Percentiles rank a stretch among this genome's conserved stretches.
These are phyloP conservation scores for Terana coerulea DNA, from an alignment of 768 basidiomycete genomes.

Conservation along the genomic window DNA sequence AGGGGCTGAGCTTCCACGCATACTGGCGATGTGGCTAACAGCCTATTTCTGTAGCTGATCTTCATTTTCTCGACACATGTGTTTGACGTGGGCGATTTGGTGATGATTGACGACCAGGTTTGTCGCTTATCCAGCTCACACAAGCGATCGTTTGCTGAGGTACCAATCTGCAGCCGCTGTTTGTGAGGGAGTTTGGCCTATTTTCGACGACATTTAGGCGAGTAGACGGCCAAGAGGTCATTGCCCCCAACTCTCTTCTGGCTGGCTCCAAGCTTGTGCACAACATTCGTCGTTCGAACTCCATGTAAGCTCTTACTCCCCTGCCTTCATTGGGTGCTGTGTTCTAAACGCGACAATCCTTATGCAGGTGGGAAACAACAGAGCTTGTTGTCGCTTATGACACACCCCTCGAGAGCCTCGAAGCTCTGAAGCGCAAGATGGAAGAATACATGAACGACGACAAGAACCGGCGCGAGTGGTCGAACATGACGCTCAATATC, in stretches of 20 bases:
- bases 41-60: constrained; percentile 50
- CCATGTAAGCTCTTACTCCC: constrained; percentile 49
- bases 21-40: neutral
- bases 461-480: constrained; percentile 73
- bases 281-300: constrained; percentile 70
- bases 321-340: neutral
- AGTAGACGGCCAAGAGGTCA: constrained; percentile 78
- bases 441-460: constrained; percentile 46
- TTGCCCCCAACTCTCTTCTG: constrained; percentile 73
- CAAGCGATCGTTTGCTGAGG: constrained; percentile 16
- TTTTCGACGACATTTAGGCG: constrained; percentile 77
- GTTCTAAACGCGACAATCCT: neutral
- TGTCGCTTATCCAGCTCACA: constrained; percentile 11
- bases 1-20: constrained; percentile 20
- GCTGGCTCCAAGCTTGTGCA: constrained; percentile 72
- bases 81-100: constrained; percentile 80
- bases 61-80: constrained; percentile 86
- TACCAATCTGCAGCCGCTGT: constrained; percentile 30
- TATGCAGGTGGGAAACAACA: constrained; percentile 61
- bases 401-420: constrained; percentile 68
- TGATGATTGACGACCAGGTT: constrained; percentile 75
- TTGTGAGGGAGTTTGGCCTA: constrained; percentile 74
- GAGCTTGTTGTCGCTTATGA: constrained; percentile 61
- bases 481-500: constrained; percentile 57
- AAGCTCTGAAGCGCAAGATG: constrained; percentile 58